A percentile compares a stretch with the other conserved stretches of the same genome.
These are phyloP conservation scores for Acacia pycnantha DNA, from an alignment of 331 rosid species.

Conservation along the genomic window DNA sequence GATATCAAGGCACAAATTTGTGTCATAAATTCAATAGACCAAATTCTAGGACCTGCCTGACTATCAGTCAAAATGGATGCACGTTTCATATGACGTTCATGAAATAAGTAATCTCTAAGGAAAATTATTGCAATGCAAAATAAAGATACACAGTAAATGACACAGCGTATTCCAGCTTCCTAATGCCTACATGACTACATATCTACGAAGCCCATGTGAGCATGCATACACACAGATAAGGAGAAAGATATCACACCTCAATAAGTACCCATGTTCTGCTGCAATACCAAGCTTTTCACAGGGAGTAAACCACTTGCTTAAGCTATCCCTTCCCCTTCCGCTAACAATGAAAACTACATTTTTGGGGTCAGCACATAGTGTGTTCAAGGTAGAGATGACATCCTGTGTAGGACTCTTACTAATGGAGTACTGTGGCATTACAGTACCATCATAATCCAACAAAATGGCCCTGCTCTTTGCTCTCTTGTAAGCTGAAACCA, in stretches of 20 bases:
- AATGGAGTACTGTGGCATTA: constrained; percentile 80
- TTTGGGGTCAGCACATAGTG: constrained; percentile 61
- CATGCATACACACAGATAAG: constrained; percentile 1
- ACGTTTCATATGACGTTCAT: background rate
- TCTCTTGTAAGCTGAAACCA: constrained; percentile 59
- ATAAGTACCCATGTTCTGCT: constrained; percentile 84
- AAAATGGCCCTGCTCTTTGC: constrained; percentile 72
- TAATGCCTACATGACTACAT: background rate
- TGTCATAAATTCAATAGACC: background rate
- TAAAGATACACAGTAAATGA: background rate
- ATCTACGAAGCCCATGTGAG: background rate
- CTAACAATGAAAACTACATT: constrained; percentile 86
- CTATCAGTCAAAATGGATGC: background rate
- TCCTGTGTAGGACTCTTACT: constrained; percentile 65
- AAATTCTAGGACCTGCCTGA: background rate
- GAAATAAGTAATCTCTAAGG: background rate
- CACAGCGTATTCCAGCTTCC: background rate
- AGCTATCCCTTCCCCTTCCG: constrained; percentile 73
- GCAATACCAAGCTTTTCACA: constrained; percentile 82
- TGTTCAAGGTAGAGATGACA: constrained; percentile 63
- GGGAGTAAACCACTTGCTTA: constrained; percentile 75
- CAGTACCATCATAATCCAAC: constrained; percentile 91
- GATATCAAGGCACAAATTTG: background rate
- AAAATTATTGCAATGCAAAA: background rate
- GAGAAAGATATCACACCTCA: constrained; percentile 52